phyloP scores from a whole-genome alignment of 106 monocot species.

The Dendrobium huoshanense region DNA sequence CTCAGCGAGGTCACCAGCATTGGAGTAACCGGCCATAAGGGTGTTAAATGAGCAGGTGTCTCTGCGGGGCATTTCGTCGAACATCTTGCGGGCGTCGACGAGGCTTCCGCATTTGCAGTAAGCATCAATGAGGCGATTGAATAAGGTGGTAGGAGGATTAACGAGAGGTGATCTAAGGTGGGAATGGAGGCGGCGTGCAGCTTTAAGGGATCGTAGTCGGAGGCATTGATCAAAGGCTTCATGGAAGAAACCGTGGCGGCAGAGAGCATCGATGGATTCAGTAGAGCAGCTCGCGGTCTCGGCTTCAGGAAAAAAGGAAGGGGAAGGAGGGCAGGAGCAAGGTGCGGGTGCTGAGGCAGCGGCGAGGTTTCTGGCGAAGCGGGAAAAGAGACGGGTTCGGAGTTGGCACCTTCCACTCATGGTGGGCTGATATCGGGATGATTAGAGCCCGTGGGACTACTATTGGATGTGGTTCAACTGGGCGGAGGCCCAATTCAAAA shows the following conservation, averaged over 20 bases:
- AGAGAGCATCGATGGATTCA: conserved; percentile 1
- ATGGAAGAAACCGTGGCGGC: conserved; percentile 7
- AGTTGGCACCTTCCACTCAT: background rate
- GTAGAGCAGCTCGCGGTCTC: background rate
- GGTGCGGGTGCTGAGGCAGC: background rate
- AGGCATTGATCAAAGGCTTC: conserved; percentile 21
- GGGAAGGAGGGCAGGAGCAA: background rate
- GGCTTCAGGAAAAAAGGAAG: background rate
- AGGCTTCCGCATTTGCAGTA: conserved; percentile 13
- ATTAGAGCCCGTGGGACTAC: too few species aligned
- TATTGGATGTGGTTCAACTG: too few species aligned
- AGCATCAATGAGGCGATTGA: conserved; percentile 17
- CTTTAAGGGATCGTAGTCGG: conserved; percentile 6
- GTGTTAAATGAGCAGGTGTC: conserved; percentile 22
- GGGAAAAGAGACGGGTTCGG: background rate
- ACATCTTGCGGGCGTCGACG: conserved; percentile 11
- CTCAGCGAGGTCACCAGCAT: conserved; percentile 4
- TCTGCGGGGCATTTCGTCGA: conserved; percentile 11
- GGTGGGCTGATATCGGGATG: too few species aligned
- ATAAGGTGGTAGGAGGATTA: background rate
- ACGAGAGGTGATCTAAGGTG: conserved; percentile 6
- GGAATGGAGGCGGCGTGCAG: conserved; percentile 12
- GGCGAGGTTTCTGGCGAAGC: background rate
- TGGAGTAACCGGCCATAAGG: conserved; percentile 15
- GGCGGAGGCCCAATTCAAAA: too few species aligned